Conservation (phyloP, 2,329 filamentous ascomycete species). For the Talaromyces islandicus region DNA sequence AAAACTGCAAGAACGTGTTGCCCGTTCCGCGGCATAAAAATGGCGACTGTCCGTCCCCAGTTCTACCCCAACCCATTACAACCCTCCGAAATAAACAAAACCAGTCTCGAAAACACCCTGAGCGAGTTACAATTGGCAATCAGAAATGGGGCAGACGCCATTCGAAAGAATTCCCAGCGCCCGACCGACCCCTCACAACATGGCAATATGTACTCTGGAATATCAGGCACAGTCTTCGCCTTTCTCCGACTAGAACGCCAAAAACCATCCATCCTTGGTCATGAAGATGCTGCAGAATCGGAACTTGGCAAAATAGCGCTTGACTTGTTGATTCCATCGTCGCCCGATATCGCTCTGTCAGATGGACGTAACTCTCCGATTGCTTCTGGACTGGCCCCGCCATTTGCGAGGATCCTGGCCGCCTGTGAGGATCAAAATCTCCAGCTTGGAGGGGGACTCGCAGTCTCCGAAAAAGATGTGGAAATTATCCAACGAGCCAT, state of each 20-base stretch:
- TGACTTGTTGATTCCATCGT: conserved; percentile 20
- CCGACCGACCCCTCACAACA: conserved; percentile 18
- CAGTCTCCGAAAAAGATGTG: conserved; percentile 22
- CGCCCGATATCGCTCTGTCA: conserved; percentile 19
- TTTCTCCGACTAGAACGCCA: conserved; percentile 35
- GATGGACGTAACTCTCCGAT: conserved; percentile 29
- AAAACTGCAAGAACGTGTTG: not conserved
- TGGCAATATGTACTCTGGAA: conserved; percentile 26
- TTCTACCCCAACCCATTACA: conserved; percentile 23
- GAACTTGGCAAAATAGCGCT: conserved; percentile 20
- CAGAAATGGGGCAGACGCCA: conserved; percentile 19
- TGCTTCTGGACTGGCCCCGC: conserved; percentile 19
- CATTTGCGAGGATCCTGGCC: conserved; percentile 23
- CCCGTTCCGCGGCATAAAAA: not conserved
- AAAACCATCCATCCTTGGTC: conserved; percentile 18
- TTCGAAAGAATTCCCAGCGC: conserved; percentile 19
- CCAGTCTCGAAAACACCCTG: conserved; percentile 16
- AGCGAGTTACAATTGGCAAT: conserved; percentile 25
- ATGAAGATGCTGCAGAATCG: conserved; percentile 10
- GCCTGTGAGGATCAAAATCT: conserved; percentile 10
- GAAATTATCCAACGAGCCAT: conserved; percentile 22
- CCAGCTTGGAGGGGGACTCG: not conserved
- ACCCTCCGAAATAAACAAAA: conserved; percentile 15
- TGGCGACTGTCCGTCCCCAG: conserved; percentile 14
- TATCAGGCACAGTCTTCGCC: conserved; percentile 30